Evolutionary conservation across 2,329 filamentous ascomycete genomes (phyloP), one percentile per base, ranked within the genome.

Genomic region (Ascochyta koolunga): DNA sequence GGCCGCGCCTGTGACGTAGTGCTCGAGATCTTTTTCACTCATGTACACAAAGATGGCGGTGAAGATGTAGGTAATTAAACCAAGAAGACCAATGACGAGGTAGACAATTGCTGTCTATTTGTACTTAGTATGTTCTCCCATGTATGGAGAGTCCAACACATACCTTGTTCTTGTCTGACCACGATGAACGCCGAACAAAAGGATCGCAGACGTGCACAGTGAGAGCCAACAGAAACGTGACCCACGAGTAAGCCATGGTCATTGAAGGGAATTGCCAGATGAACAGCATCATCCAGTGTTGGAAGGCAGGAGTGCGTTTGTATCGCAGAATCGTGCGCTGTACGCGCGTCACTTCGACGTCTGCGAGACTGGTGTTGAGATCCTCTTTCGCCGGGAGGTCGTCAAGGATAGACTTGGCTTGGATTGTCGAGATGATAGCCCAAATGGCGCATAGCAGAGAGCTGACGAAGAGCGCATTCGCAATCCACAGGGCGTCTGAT

Each of bases 181-280:
- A 71, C 13, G 53, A 37, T 22, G 52, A 35, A 5, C 54, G 40
- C 25, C 55, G 48, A 19, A 69, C 59, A 42, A 69, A 67, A 9
- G 67, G 63, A 10, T 60, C 66, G 43, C 66, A 69, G 5, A 69
- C 25, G 40, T 69, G 64, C n/a, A 69, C 59, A 19, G 66, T 69
- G n/a, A 69, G 54, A 19, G 63, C 67, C 24, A 49, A 41, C n/a
- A 71, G 49, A 27, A 67, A 68, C 0, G 61, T 61, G 19, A 57
- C 54, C 68, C 67, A 69, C 0, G 67, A 58, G 42, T 69, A 70
- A 38, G 62, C 62, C 65, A 68, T 69, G 3, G 60, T 63, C 68
- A 70, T 71, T 4, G 59, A 66, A 11, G 68, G 64, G 24, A 68
- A 69, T 31, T 69, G 67, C 68, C 67, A 71, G 24, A 68, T 58